phyloP scores from a whole-genome alignment of 2,329 filamentous ascomycete species.

The Arthrobotrys musiformis region DNA sequence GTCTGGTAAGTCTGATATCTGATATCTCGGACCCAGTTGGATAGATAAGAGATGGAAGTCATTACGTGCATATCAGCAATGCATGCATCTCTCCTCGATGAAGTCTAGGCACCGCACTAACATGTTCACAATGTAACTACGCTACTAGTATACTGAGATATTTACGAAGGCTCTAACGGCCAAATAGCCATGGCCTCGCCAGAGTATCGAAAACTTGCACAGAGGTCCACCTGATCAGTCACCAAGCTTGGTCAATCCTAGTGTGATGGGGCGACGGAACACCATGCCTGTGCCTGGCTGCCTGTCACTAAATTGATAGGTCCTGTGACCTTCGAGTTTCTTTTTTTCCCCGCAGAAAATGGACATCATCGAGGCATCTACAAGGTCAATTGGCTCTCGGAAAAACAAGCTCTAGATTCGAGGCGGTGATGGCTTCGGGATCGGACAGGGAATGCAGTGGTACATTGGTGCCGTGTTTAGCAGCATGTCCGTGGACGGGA shows the following conservation, averaged over 20 bases:
- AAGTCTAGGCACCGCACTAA: not conserved
- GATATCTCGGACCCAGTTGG: not conserved
- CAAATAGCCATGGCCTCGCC: slow-evolving; percentile 1
- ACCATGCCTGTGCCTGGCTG: slow-evolving; percentile 10
- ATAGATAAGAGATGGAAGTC: not conserved
- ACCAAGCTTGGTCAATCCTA: slow-evolving; percentile 20
- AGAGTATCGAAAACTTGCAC: slow-evolving; percentile 4
- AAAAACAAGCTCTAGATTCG: slow-evolving; percentile 15
- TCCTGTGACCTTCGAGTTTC: slow-evolving; percentile 41
- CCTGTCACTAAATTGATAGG: slow-evolving; percentile 14
- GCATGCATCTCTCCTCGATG: not conserved
- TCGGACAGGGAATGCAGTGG: slow-evolving; percentile 32
- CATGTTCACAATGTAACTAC: too few relatives aligned
- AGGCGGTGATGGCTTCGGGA: slow-evolving; percentile 32
- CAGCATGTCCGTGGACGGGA: slow-evolving; percentile 26
- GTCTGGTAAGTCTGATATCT: not conserved
- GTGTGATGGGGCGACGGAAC: slow-evolving; percentile 29
- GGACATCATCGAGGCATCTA: slow-evolving; percentile 2
- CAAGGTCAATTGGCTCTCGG: not conserved
- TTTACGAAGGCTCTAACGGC: slow-evolving; percentile 4
- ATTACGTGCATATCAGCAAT: slow-evolving; percentile 7
- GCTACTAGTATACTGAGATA: slow-evolving; percentile 9
- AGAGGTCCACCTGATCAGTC: slow-evolving; percentile 35
- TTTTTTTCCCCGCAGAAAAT: slow-evolving; percentile 29
- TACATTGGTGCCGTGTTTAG: slow-evolving; percentile 33